Conservation (phyloP, 768 basidiomycete species). For the Tricholomella constricta region DNA sequence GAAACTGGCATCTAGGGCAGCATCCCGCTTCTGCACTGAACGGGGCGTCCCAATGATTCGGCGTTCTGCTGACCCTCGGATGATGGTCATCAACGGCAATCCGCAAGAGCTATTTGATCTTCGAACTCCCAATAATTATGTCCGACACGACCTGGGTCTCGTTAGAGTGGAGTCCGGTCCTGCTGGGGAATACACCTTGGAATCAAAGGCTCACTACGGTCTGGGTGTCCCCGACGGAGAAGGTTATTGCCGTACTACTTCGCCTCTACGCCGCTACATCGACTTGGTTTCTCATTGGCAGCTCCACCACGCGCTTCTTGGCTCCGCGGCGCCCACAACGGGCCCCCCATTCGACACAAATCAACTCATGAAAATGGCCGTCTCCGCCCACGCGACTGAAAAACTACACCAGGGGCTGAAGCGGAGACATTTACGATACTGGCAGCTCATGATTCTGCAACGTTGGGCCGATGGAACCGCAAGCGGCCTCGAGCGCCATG, state of each 20-base stretch:
- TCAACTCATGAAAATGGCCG: conserved; percentile 46
- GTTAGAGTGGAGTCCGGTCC: conserved; percentile 34
- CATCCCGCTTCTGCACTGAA: conserved; percentile 70
- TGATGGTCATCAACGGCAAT: conserved; percentile 30
- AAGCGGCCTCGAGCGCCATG: conserved; percentile 15
- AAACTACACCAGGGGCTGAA: conserved; percentile 30
- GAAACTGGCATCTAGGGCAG: conserved; percentile 76
- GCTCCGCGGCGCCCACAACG: conserved; percentile 26
- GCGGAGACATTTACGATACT: conserved; percentile 34
- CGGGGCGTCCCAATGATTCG: conserved; percentile 64
- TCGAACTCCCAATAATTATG: conserved; percentile 48
- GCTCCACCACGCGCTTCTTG: conserved; percentile 74
- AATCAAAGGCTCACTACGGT: conserved; percentile 63
- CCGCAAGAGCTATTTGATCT: conserved; percentile 48
- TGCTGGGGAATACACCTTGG: conserved; percentile 45
- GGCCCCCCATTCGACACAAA: conserved; percentile 45
- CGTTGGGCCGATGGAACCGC: conserved; percentile 36
- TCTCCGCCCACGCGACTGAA: conserved; percentile 40
- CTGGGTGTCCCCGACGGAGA: conserved; percentile 72
- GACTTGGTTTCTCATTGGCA: conserved; percentile 94
- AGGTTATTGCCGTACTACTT: conserved; percentile 85
- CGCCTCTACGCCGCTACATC: conserved; percentile 81
- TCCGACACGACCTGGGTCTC: conserved; percentile 40
- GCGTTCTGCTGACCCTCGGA: conserved; percentile 42
- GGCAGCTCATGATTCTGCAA: conserved; percentile 38